Percentiles rank a stretch among this genome's conserved stretches.
Conservation (phyloP, 192 early-diverging fungal species). For the Mortierella alpina region DNA sequence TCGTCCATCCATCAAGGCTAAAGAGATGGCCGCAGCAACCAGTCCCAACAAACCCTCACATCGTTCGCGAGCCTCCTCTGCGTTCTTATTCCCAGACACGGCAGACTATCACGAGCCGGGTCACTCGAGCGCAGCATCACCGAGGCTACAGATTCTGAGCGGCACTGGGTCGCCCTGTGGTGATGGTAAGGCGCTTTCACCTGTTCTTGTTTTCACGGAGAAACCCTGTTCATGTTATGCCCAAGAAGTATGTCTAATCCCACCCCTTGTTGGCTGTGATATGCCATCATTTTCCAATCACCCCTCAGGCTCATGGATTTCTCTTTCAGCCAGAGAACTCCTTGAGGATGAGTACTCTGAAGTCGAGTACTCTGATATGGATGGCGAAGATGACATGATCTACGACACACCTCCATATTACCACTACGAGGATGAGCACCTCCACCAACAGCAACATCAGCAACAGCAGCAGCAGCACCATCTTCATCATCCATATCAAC, state of each 20-base stretch:
- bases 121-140: conserved; percentile 27
- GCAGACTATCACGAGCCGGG: conserved; percentile 44
- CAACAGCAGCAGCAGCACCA: conserved; percentile 4
- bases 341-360: conserved; percentile 51
- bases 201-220: background rate
- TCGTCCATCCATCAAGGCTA: background rate
- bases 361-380: conserved; percentile 53
- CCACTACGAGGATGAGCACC: conserved; percentile 37
- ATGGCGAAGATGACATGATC: conserved; percentile 52
- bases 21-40: background rate
- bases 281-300: background rate
- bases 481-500: conserved; percentile 15
- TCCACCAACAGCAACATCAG: conserved; percentile 7
- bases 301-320: conserved; percentile 44
- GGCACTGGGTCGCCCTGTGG: conserved; percentile 48
- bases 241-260: background rate
- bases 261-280: background rate
- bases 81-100: conserved; percentile 43
- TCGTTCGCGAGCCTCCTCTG: conserved; percentile 31
- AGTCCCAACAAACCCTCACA: conserved; percentile 17
- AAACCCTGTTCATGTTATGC: background rate
- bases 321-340: conserved; percentile 44
- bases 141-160: conserved; percentile 39
- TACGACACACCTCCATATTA: conserved; percentile 50
- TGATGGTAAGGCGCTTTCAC: conserved; percentile 28